These are phyloP conservation scores for Penicillium decumbens DNA, from an alignment of 2,329 filamentous ascomycete species.

Conservation along the genomic window DNA sequence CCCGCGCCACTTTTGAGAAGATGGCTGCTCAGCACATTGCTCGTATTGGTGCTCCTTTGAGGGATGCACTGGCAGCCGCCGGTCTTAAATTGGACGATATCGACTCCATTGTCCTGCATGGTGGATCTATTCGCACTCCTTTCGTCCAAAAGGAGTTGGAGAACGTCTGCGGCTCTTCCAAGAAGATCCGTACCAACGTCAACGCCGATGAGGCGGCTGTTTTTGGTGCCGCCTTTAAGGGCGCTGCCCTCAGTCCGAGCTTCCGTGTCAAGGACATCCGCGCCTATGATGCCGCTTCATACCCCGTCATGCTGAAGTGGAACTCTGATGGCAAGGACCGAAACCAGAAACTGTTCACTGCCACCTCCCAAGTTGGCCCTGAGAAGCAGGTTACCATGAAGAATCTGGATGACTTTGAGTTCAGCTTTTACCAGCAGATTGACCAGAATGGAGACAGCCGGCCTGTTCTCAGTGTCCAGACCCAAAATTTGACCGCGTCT, in stretches of 20 bases:
- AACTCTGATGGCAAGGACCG: conserved; percentile 64
- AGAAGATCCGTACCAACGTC: conserved; percentile 87
- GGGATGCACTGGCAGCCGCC: conserved; percentile 68
- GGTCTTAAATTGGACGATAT: conserved; percentile 70
- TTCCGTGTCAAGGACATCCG: conserved; percentile 98
- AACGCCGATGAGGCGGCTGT: conserved; percentile 96
- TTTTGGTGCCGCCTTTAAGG: conserved; percentile 92
- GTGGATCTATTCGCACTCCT: conserved; percentile 82
- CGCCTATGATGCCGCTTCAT: conserved; percentile 69
- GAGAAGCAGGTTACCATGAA: conserved; percentile 82
- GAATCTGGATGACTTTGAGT: conserved; percentile 73
- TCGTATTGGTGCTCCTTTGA: conserved; percentile 65
- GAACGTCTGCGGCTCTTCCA: conserved; percentile 62
- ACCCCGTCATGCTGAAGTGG: conserved; percentile 72
- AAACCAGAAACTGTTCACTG: conserved; percentile 77
- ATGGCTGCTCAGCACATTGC: conserved; percentile 64
- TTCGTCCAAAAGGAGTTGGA: conserved; percentile 91
- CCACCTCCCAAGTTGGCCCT: conserved; percentile 68
- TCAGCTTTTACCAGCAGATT: conserved; percentile 70
- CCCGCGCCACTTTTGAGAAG: conserved; percentile 73
- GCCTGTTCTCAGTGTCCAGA: conserved; percentile 63
- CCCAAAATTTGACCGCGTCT: conserved; percentile 79
- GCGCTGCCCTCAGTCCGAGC: conserved; percentile 83
- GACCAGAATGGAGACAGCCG: conserved; percentile 49
- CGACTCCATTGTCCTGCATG: conserved; percentile 88